phyloP scores from a whole-genome alignment of 192 early-diverging fungal genomes.

The Blastocladiella britannica region DNA sequence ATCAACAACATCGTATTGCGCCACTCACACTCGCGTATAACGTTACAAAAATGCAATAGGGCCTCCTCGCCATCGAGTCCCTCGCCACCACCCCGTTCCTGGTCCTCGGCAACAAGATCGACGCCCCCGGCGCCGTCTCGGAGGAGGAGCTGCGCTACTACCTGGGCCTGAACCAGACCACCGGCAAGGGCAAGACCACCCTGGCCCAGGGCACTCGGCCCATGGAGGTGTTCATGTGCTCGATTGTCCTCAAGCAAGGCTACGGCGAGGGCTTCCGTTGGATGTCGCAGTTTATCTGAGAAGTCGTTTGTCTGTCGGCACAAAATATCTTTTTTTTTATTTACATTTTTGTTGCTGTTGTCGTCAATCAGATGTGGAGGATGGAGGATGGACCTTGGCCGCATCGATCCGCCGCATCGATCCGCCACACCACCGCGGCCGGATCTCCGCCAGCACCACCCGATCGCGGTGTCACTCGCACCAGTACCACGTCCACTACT shows the following conservation, averaged over 20 bases:
- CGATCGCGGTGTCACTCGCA: too few species aligned
- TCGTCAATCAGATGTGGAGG: too few species aligned
- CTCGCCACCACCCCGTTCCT: conserved; percentile 82
- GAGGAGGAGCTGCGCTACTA: conserved; percentile 73
- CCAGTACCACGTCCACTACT: too few species aligned
- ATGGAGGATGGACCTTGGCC: too few species aligned
- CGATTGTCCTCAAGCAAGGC: conserved; percentile 91
- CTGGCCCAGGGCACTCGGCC: conserved; percentile 64
- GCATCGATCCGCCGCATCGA: too few species aligned
- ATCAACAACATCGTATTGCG: too few species aligned
- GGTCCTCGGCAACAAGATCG: conserved; percentile 98
- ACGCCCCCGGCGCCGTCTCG: conserved; percentile 72
- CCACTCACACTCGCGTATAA: too few species aligned
- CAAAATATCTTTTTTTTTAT: too few species aligned
- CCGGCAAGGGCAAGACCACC: conserved; percentile 48
- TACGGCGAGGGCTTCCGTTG: conserved; percentile 88
- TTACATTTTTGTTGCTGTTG: too few species aligned
- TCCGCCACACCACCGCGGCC: too few species aligned
- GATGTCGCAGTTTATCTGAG: conserved; percentile 70
- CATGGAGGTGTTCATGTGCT: conserved; percentile 99
- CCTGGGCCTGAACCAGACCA: conserved; percentile 90
- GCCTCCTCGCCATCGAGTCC: conserved; percentile 80
- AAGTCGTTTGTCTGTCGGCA: too few species aligned
- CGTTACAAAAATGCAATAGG: conserved; percentile 33
- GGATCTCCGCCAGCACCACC: too few species aligned